Conservation (phyloP, 306 rosid genomes). For the Vigna nakashimae region DNA sequence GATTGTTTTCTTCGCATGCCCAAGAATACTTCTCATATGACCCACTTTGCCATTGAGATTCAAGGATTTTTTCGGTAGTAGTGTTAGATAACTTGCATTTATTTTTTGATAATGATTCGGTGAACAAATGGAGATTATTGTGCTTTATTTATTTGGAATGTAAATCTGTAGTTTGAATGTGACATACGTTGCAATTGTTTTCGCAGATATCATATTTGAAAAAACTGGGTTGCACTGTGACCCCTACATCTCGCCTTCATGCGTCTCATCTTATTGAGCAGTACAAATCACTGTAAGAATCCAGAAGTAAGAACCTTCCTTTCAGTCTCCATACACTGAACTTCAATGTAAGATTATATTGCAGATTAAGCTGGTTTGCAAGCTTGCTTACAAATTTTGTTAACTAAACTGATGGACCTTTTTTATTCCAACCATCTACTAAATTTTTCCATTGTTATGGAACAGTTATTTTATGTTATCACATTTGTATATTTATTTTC, state of each 20-base stretch:
- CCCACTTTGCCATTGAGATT: background rate
- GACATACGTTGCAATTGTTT: conserved; percentile 13
- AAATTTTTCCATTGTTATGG: background rate
- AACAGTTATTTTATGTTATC: background rate
- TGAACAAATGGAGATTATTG: background rate
- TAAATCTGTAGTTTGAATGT: background rate
- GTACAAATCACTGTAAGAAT: conserved; percentile 74
- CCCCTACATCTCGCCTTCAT: conserved; percentile 87
- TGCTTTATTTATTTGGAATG: background rate
- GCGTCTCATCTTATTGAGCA: conserved; percentile 94
- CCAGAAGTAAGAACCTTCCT: background rate
- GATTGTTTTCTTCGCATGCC: background rate
- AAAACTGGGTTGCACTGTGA: conserved; percentile 80
- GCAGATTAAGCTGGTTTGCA: background rate
- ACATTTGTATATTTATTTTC: background rate
- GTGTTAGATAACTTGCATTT: background rate
- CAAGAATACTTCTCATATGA: background rate
- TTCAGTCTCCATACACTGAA: background rate
- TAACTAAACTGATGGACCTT: background rate
- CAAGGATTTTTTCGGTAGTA: background rate
- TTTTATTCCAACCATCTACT: background rate
- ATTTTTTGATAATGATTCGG: background rate
- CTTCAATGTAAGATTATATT: background rate
- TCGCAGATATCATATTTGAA: conserved; percentile 86
- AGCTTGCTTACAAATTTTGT: background rate